Conservation (phyloP, 345 rosid species). For the Noccaea bulbosa region DNA sequence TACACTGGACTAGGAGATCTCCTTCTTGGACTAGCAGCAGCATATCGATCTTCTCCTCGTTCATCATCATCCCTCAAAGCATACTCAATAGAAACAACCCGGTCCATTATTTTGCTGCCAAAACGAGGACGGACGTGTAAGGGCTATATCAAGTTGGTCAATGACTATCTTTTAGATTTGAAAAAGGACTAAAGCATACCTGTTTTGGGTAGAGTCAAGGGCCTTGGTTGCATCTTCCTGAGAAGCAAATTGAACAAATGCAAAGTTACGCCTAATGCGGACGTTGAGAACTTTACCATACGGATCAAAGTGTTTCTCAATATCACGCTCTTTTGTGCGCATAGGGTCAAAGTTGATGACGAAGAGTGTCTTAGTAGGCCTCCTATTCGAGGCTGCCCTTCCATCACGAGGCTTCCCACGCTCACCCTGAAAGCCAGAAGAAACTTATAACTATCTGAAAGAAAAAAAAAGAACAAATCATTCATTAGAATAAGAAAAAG, state of each 20-base stretch:
- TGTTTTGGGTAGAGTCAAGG: constrained; percentile 76
- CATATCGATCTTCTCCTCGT: constrained; percentile 56
- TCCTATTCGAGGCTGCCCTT: constrained; percentile 53
- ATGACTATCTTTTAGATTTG: background rate
- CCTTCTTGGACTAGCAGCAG: constrained; percentile 69
- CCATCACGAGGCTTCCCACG: constrained; percentile 75
- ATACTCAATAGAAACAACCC: constrained; percentile 87
- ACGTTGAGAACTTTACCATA: constrained; percentile 77
- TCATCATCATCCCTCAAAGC: constrained; percentile 83
- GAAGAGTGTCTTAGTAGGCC: constrained; percentile 89
- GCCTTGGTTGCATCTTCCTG: constrained; percentile 90
- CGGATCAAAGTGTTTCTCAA: constrained; percentile 74
- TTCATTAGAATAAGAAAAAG: background rate
- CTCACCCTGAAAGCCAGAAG: constrained; percentile 60
- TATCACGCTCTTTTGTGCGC: constrained; percentile 72
- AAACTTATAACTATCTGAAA: constrained; percentile 12
- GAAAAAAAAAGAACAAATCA: background rate
- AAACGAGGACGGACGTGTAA: background rate
- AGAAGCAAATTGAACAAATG: constrained; percentile 79
- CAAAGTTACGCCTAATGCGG: constrained; percentile 74
- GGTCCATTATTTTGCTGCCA: constrained; percentile 76
- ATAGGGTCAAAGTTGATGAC: constrained; percentile 84
- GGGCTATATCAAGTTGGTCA: constrained; percentile 1
- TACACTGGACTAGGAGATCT: constrained; percentile 76
- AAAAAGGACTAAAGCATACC: constrained; percentile 33